Evolutionary conservation across 805 yeast species (phyloP).

Genomic region (Kazachstania taianensis): DNA sequence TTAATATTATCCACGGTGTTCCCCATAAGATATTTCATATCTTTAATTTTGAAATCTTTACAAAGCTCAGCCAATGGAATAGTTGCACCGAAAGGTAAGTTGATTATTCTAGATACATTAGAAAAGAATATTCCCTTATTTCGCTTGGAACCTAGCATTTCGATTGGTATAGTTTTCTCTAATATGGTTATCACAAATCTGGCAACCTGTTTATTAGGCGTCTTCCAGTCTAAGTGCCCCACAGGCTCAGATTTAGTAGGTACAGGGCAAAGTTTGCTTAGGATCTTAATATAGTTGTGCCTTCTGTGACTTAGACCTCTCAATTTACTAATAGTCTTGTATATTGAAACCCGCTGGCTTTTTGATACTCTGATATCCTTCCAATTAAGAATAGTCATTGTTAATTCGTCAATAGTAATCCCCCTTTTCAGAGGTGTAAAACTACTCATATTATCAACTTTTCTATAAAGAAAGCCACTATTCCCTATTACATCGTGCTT

Average conservation of each 20-base stretch:
- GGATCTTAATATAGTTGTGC: constrained; percentile 30
- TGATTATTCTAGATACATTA: constrained; percentile 32
- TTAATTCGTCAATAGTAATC: constrained; percentile 7
- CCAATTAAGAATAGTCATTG: constrained; percentile 11
- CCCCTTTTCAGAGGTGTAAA: constrained; percentile 7
- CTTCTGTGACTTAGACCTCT: constrained; percentile 27
- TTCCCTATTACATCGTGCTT: background rate
- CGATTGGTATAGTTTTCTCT: constrained; percentile 41
- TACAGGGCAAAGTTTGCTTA: constrained; percentile 28
- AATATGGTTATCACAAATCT: constrained; percentile 35
- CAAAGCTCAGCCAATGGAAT: constrained; percentile 29
- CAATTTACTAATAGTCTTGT: constrained; percentile 10
- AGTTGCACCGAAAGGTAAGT: constrained; percentile 30
- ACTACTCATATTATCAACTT: constrained; percentile 3
- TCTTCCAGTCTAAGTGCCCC: constrained; percentile 28
- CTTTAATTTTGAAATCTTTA: constrained; percentile 27
- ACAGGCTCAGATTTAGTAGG: constrained; percentile 1
- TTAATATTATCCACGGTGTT: background rate
- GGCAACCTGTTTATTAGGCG: constrained; percentile 30
- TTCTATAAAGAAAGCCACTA: constrained; percentile 4
- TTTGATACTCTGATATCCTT: constrained; percentile 16
- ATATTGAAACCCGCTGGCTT: constrained; percentile 9
- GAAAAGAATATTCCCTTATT: constrained; percentile 37
- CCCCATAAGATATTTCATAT: constrained; percentile 48
- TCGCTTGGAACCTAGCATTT: constrained; percentile 40